Evolutionary conservation across 257 asterid species (phyloP), one percentile per base, ranked within the genome.

Genomic region (Fraxinus cuspidata): DNA sequence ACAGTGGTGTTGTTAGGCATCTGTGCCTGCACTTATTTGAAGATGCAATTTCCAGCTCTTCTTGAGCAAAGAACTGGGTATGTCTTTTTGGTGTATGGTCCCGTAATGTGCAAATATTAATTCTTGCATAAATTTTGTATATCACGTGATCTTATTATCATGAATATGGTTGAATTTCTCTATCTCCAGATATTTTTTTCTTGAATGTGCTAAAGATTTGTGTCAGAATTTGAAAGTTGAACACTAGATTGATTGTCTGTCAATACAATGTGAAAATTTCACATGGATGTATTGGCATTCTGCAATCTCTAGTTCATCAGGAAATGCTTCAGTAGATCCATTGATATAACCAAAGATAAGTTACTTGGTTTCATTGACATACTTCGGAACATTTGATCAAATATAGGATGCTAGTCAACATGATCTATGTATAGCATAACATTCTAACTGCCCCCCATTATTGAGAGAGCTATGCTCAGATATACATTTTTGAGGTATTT

Each of bases 1-100:
- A 86, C 87, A 31, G 85, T 81, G 51, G 89, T 86, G 78, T 72
- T 86, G 78, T 78, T 86, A 78, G 85, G 89, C 80, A 84, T 86
- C 71, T 86, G 89, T 79, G 72, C 87, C 12, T 67, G 83, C 73
- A 72, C 78, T 34, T 81, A 76, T 67, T 37, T 81, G 60, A 81
- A 81, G 75, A 76, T 77, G 81, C 84, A 81, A 31, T 82, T 60
- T 56, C 80, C 76, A 21, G 37, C 56, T 28, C 74, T 42, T 18
- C 0, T 63, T 67, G 44, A 76, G 60, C 74, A 68, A 72, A 40
- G 63, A 64, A 25, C 23, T 25, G 69, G 69, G 69, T 63, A 25
- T 27, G 35, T 63, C 35, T 63, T 11, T 27, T 25, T 3, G 18
- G 16, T 25, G 10, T 27, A 63, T 27, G 69, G 34, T 63, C 34